phyloP scores from a whole-genome alignment of 2,329 filamentous ascomycete species.

The Cladosporium phlei region DNA sequence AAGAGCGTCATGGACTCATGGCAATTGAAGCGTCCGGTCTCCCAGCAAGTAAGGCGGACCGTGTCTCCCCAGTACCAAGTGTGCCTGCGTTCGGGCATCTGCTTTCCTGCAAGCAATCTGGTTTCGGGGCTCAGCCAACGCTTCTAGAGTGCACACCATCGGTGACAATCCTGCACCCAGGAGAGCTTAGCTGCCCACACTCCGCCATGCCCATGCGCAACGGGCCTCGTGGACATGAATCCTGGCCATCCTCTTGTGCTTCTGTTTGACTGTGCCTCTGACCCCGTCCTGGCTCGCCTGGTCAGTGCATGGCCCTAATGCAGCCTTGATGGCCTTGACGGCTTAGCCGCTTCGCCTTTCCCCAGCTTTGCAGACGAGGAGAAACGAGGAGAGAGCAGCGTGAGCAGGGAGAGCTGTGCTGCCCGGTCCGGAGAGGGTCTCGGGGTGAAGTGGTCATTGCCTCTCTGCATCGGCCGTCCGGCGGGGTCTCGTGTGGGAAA shows the following conservation, averaged over 20 bases:
- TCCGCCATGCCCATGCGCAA: neutral
- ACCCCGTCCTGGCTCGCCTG: slow-evolving; percentile 2
- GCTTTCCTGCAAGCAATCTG: slow-evolving; percentile 7
- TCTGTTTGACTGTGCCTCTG: too few species aligned
- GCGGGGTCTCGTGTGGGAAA: slow-evolving; percentile 10
- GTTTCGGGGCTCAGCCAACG: slow-evolving; percentile 4
- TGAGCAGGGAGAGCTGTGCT: too few species aligned
- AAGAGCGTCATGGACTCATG: neutral
- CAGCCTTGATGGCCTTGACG: slow-evolving; percentile 10
- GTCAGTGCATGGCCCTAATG: slow-evolving; percentile 9
- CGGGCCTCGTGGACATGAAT: slow-evolving; percentile 10
- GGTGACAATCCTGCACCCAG: neutral
- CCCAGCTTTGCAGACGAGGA: slow-evolving; percentile 13
- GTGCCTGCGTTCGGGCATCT: slow-evolving; percentile 10
- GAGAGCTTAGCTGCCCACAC: neutral
- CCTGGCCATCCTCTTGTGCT: too few species aligned
- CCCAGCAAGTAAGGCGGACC: too few species aligned
- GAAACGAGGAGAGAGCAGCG: too few species aligned
- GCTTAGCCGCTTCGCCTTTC: slow-evolving; percentile 6
- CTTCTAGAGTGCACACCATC: slow-evolving; percentile 7
- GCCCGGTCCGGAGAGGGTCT: slow-evolving; percentile 12
- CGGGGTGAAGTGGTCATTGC: neutral
- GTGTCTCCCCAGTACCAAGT: slow-evolving; percentile 3
- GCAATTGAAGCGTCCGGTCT: too few species aligned
- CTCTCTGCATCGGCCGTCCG: slow-evolving; percentile 11